A percentile compares a stretch with the other conserved stretches of the same genome.
Conservation (phyloP, 2,329 filamentous ascomycete species). For the Nannizziopsis arthrosporioides region DNA sequence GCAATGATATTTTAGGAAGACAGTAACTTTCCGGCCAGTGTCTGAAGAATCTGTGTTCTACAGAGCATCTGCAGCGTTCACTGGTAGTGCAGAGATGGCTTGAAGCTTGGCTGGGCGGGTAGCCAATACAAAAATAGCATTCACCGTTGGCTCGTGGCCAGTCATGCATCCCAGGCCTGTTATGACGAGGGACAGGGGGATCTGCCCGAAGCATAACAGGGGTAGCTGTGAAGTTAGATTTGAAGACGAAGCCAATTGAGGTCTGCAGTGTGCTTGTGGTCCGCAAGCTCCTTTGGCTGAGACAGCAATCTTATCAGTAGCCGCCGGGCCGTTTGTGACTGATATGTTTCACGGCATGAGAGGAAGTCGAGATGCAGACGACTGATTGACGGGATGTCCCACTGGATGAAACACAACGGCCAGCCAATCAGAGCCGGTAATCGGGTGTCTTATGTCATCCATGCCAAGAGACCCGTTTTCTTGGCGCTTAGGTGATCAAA, state of each 20-base stretch:
- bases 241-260: not conserved
- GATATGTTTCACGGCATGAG: not conserved
- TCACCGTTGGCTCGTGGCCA: not conserved
- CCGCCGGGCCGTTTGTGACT: not conserved
- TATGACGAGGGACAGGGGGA: not conserved
- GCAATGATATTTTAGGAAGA: not conserved
- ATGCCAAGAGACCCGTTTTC: not conserved
- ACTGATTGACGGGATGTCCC: not conserved
- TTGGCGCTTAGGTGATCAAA: not conserved
- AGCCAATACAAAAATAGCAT: slow-evolving; percentile 7
- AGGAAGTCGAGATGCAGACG: not conserved
- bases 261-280: not conserved
- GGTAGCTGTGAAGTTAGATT: not conserved
- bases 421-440: not conserved
- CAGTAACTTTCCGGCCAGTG: not conserved
- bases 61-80: not conserved
- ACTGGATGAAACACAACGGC: not conserved
- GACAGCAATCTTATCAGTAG: not conserved
- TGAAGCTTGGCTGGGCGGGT: slow-evolving; percentile 50
- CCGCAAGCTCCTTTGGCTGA: not conserved
- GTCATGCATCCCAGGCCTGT: not conserved
- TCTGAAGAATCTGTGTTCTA: slow-evolving; percentile 1
- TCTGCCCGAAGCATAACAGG: not conserved
- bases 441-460: not conserved
- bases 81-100: slow-evolving; percentile 36